Evolutionary conservation across 1,284 basidiomycete species (phyloP).

Genomic region (Laetiporus sulphureus): DNA sequence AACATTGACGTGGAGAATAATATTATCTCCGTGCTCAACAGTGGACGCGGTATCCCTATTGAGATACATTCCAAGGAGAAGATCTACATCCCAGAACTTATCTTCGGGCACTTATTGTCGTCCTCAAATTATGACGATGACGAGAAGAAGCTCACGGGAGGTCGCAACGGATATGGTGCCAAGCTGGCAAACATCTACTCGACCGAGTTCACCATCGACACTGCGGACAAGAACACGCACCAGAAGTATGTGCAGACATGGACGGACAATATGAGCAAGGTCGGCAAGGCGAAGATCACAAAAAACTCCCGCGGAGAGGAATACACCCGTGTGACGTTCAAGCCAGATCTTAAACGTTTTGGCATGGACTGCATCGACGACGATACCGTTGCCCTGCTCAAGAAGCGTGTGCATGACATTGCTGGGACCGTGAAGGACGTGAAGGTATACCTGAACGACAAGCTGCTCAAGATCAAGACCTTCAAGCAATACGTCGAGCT

Average conservation of each 20-base stretch:
- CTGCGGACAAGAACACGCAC: conserved; percentile 81
- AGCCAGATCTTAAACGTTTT: conserved; percentile 88
- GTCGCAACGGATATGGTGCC: conserved; percentile 97
- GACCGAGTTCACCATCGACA: conserved; percentile 94
- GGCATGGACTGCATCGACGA: conserved; percentile 91
- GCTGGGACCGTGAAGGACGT: conserved; percentile 92
- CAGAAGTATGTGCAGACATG: conserved; percentile 97
- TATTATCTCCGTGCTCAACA: conserved; percentile 92
- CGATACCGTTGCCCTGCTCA: conserved; percentile 85
- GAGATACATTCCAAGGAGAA: conserved; percentile 93
- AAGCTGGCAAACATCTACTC: conserved; percentile 99
- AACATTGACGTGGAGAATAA: conserved; percentile 82
- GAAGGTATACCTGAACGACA: conserved; percentile 92
- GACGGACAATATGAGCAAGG: conserved; percentile 89
- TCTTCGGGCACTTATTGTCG: conserved; percentile 94
- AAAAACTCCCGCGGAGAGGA: conserved; percentile 85
- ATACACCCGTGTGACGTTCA: conserved; percentile 94
- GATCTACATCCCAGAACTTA: conserved; percentile 96
- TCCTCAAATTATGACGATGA: conserved; percentile 99
- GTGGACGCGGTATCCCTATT: conserved; percentile 94
- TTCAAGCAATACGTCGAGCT: conserved; percentile 99
- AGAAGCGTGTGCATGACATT: conserved; percentile 96
- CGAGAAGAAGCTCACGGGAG: conserved; percentile 98
- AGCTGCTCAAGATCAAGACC: conserved; percentile 88
- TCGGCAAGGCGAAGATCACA: conserved; percentile 88